phyloP scores from a whole-genome alignment of 257 asterid species.

The Rehmannia glutinosa region DNA sequence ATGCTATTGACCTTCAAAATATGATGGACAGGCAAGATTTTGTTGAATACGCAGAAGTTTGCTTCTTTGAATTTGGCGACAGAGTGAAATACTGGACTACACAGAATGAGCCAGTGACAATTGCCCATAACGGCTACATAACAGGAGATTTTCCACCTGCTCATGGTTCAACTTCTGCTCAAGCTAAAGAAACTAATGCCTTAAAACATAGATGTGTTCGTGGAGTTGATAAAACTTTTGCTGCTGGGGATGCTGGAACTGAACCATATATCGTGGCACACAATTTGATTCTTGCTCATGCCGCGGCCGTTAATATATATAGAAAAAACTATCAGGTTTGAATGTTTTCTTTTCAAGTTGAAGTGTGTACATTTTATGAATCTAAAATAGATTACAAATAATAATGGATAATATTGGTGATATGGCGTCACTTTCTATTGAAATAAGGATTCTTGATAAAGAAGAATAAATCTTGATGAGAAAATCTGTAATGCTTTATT shows the following conservation, averaged over 20 bases:
- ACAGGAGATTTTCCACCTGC: conserved; percentile 23
- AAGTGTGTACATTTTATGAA: too few relatives aligned
- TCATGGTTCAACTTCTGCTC: conserved; percentile 13
- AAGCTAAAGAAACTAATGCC: neutral
- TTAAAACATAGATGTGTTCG: neutral
- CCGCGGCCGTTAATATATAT: neutral
- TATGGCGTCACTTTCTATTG: too few relatives aligned
- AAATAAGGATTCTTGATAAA: too few relatives aligned
- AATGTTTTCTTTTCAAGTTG: too few relatives aligned
- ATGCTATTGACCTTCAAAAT: too few relatives aligned
- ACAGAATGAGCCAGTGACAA: conserved; percentile 29
- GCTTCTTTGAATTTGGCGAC: conserved; percentile 41
- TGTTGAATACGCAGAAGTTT: conserved; percentile 33
- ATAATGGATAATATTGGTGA: neutral
- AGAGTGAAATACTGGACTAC: conserved; percentile 41
- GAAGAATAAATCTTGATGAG: too few relatives aligned
- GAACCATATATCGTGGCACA: conserved; percentile 10
- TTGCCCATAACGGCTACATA: conserved; percentile 15
- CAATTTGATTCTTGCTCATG: conserved; percentile 5
- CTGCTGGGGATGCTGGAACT: neutral
- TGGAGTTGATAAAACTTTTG: neutral
- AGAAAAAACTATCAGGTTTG: neutral
- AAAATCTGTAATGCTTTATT: too few relatives aligned
- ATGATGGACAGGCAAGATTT: conserved; percentile 33
- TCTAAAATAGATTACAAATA: neutral